Evolutionary conservation across 805 yeast genomes (phyloP).

Genomic region (Candida suzukii): DNA sequence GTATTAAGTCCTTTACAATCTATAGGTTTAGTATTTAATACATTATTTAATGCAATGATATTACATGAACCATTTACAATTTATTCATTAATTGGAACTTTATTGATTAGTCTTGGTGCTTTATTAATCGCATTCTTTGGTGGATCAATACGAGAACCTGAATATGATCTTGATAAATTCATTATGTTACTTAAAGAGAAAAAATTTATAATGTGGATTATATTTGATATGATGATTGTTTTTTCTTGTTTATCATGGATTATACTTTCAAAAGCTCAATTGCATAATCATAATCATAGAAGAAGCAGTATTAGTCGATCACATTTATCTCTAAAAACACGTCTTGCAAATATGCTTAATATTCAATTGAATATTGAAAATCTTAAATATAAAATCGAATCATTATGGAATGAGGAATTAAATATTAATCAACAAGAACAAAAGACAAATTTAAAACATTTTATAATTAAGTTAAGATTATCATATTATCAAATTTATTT

Average conservation of each 20-base stretch:
- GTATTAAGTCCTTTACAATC: constrained; percentile 80
- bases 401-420: neutral
- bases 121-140: constrained; percentile 73
- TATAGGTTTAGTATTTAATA: constrained; percentile 81
- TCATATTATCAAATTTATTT: neutral
- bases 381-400: neutral
- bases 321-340: neutral
- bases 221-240: constrained; percentile 26
- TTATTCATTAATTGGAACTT: constrained; percentile 55
- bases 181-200: constrained; percentile 31
- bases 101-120: constrained; percentile 67
- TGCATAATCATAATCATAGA: neutral
- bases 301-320: too few species aligned
- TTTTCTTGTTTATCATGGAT: constrained; percentile 22
- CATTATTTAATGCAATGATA: constrained; percentile 60
- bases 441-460: neutral
- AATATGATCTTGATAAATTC: constrained; percentile 41
- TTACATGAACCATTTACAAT: constrained; percentile 62
- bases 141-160: constrained; percentile 53
- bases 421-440: neutral
- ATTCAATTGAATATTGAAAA: neutral
- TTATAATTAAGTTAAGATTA: neutral
- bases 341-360: neutral
- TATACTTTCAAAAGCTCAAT: constrained; percentile 4
- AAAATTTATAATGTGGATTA: constrained; percentile 54